Evolutionary conservation across 169 alveolate genomes (phyloP).

Genomic region (Plasmodium inui): DNA sequence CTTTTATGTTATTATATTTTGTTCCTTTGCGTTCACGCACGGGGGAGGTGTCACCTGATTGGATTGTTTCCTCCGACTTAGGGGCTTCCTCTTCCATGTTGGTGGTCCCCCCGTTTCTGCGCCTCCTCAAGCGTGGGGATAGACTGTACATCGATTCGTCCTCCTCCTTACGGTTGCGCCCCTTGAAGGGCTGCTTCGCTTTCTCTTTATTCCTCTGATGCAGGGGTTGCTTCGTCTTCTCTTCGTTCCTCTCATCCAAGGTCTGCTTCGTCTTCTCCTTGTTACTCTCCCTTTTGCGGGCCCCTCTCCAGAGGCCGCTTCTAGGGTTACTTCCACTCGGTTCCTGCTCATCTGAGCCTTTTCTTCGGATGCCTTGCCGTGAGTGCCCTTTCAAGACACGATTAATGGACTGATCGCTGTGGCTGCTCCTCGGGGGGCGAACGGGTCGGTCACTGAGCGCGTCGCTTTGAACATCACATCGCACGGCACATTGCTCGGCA

Average conservation of each 20-base stretch:
- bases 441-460: background rate
- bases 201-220: too few species aligned
- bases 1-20: slow-evolving; percentile 3
- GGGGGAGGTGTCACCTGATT: background rate
- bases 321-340: background rate
- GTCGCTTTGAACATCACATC: background rate
- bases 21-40: background rate
- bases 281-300: background rate
- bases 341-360: background rate
- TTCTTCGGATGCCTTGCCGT: background rate
- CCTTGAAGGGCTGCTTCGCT: too few species aligned
- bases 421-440: background rate
- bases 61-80: background rate
- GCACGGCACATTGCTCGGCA: too few species aligned
- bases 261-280: background rate
- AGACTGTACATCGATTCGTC: background rate
- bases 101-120: background rate
- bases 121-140: background rate
- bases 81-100: background rate
- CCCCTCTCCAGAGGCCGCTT: background rate
- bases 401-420: background rate
- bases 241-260: too few species aligned
- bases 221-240: too few species aligned
- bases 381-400: background rate
- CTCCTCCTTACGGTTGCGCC: background rate